Evolutionary conservation across 2,329 filamentous ascomycete genomes (phyloP).

Genomic region (Aspergillus arachidicola): DNA sequence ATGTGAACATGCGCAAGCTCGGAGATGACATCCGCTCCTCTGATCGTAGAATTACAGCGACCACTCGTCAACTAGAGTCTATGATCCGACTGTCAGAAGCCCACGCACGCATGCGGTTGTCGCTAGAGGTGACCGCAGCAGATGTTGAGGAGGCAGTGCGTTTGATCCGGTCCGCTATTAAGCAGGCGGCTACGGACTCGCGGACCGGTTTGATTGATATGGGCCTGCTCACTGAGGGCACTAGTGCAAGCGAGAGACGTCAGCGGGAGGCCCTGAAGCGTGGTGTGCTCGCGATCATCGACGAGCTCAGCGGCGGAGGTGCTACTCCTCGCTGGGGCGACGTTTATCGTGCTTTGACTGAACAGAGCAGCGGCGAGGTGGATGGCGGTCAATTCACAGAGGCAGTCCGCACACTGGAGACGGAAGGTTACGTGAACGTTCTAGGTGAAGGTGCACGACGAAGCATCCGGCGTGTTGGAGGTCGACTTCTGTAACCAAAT

Average conservation of each 20-base stretch:
- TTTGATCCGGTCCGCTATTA: conserved; percentile 89
- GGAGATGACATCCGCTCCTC: conserved; percentile 83
- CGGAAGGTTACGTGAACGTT: conserved; percentile 80
- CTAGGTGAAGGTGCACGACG: conserved; percentile 82
- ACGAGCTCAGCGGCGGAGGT: conserved; percentile 72
- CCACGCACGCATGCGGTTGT: conserved; percentile 95
- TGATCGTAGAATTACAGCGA: conserved; percentile 96
- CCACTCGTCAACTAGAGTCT: conserved; percentile 91
- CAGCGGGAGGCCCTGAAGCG: conserved; percentile 82
- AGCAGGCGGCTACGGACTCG: conserved; percentile 94
- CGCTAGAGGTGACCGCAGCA: conserved; percentile 70
- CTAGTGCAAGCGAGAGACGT: conserved; percentile 81
- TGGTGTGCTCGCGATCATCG: conserved; percentile 72
- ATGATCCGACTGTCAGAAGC: conserved; percentile 98
- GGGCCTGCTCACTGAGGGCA: conserved; percentile 93
- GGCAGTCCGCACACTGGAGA: conserved; percentile 76
- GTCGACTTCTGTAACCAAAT: conserved; percentile 30
- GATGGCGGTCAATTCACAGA: conserved; percentile 83
- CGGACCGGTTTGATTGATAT: conserved; percentile 94
- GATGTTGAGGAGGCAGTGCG: conserved; percentile 92
- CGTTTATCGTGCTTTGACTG: conserved; percentile 70
- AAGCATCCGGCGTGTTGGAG: conserved; percentile 75
- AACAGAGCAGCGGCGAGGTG: conserved; percentile 68
- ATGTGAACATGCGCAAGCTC: conserved; percentile 92
- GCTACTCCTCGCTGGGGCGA: conserved; percentile 77